Percentiles rank a stretch among this genome's conserved stretches.
These are phyloP conservation scores for Sordariomycetes sp. DNA, from an alignment of 2,329 filamentous ascomycete species.

Conservation along the genomic window DNA sequence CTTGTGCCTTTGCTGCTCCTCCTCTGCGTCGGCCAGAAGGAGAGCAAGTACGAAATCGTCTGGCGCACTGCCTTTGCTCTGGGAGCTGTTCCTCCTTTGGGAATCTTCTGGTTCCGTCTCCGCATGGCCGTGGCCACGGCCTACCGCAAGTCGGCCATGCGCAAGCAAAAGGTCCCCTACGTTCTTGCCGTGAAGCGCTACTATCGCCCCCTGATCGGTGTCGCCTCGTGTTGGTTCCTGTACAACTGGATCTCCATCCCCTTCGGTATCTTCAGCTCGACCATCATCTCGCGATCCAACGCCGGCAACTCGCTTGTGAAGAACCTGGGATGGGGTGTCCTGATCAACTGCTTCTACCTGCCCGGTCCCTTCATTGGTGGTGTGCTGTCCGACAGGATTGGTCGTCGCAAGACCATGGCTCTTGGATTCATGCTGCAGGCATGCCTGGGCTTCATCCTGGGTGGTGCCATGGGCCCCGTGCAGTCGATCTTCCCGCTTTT, in stretches of 20 bases:
- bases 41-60: conserved; percentile 30
- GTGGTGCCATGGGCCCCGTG: conserved; percentile 33
- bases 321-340: conserved; percentile 32
- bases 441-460: conserved; percentile 38
- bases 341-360: conserved; percentile 41
- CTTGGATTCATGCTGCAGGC: conserved; percentile 36
- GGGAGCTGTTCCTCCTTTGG: conserved; percentile 37
- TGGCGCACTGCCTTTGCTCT: conserved; percentile 42
- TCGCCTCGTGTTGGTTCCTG: conserved; percentile 38
- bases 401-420: conserved; percentile 39
- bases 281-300: conserved; percentile 35
- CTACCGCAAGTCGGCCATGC: conserved; percentile 35
- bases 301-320: conserved; percentile 28
- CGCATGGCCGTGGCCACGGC: conserved; percentile 40
- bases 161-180: conserved; percentile 35
- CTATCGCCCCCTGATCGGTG: conserved; percentile 38
- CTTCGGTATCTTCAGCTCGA: conserved; percentile 44
- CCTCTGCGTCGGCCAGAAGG: conserved; percentile 34
- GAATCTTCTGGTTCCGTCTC: conserved; percentile 42
- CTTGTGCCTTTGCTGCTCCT: conserved; percentile 40
- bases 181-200: conserved; percentile 35
- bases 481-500: conserved; percentile 39
- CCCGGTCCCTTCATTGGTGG: conserved; percentile 38
- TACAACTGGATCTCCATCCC: conserved; percentile 47
- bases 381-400: conserved; percentile 36